Base-by-base conservation (phyloP, 768 basidiomycete genomes). In the Lyophyllum decastes region DNA sequence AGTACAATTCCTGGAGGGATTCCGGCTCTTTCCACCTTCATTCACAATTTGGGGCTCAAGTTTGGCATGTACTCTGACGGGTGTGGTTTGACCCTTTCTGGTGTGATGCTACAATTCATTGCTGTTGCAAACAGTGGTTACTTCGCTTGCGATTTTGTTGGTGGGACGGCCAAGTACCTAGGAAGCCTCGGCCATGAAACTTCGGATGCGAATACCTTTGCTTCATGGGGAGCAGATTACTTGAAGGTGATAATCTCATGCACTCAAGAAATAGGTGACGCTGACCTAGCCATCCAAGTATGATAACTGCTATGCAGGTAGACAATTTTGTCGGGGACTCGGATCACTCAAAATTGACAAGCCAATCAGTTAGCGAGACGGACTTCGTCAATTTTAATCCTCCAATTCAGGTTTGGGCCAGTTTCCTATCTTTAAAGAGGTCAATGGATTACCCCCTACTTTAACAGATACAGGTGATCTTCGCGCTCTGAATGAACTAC, bases 21-120 rank as follows among this genome's bases (percentile, higher is more conserved):
- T 25, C 73, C 76, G 9, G 73, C 76, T 1, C 64, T 78, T 45
- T 70, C 70, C 19, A 66, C 73, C 14, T 78, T 73, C 52, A 62
- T 78, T 19, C 75, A 77, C 54, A 65, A 63, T 45, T 63, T 73
- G 27, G 77, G 76, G 8, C 86, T 68, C 82, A 86, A 61, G 81
- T 92, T 74, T 86, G 91, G 67, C 75, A 84, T 70, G 82, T 80
- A 73, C 82, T 90, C 90, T 57, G 61, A 68, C 43, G 76, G 70
- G 77, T 76, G 64, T 30, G 70, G 52, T 11, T 14, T 49, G 3
- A 44, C 40, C 10, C 14, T 27, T 55, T 54, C 11, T 44, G 14
- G 26, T 22, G n/a, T 30, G 24, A 21, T 27, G 44, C 27, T 22
- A 27, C 7, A 25, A 12, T 44, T 49, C 26, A 46, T 49, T 33